Evolutionary conservation across 1,284 basidiomycete species (phyloP).

Genomic region (Hemileia vastatrix): DNA sequence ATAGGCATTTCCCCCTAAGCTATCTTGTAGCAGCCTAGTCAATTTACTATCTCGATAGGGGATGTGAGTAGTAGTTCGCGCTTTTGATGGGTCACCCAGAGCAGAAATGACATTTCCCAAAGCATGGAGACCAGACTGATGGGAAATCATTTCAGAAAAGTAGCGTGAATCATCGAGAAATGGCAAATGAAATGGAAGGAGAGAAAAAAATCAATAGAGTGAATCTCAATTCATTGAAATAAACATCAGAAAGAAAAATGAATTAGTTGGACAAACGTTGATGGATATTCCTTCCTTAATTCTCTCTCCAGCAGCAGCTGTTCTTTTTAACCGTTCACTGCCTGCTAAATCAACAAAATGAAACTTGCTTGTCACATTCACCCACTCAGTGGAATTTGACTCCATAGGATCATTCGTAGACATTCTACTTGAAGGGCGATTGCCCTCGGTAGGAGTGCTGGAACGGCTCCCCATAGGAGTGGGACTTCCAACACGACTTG

Average conservation of each 20-base stretch:
- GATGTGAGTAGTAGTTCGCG: conserved; percentile 55
- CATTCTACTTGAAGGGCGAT: conserved; percentile 48
- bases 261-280: conserved; percentile 41
- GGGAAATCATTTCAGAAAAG: conserved; percentile 54
- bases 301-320: conserved; percentile 82
- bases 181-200: neutral
- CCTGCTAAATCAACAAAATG: conserved; percentile 98
- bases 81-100: conserved; percentile 75
- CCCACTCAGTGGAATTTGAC: conserved; percentile 66
- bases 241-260: neutral
- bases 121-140: conserved; percentile 92
- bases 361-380: conserved; percentile 86
- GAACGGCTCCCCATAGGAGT: conserved; percentile 12
- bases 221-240: neutral
- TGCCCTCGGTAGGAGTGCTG: conserved; percentile 49
- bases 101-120: conserved; percentile 97
- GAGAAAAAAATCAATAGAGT: neutral
- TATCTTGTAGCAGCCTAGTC: conserved; percentile 85
- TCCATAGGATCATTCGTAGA: conserved; percentile 50
- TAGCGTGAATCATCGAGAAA: neutral
- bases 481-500: conserved; percentile 36
- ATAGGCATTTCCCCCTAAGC: conserved; percentile 93
- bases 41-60: conserved; percentile 97
- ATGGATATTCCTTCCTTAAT: conserved; percentile 74
- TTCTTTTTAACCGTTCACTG: conserved; percentile 86